phyloP scores from a whole-genome alignment of 495 filamentous ascomycete genomes.

The Emericellopsis terricola region DNA sequence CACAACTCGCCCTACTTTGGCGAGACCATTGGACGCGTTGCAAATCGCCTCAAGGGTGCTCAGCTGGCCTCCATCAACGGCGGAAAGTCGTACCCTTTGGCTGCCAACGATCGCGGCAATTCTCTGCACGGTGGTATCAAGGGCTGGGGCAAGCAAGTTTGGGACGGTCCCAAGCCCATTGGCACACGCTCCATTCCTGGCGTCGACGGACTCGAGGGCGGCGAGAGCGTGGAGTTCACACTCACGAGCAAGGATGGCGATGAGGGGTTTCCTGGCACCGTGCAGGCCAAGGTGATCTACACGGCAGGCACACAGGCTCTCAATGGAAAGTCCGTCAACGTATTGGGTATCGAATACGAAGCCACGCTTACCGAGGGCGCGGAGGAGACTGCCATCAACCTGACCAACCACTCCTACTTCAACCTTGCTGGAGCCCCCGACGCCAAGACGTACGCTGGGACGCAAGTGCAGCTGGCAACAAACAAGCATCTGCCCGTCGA shows the following conservation, averaged over 20 bases:
- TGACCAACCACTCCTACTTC: constrained; percentile 97
- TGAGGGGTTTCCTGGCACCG: constrained; percentile 71
- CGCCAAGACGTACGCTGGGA: constrained; percentile 40
- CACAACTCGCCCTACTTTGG: constrained; percentile 71
- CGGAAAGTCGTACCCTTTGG: constrained; percentile 42
- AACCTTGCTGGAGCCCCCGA: constrained; percentile 52
- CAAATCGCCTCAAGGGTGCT: constrained; percentile 68
- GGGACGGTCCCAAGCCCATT: constrained; percentile 54
- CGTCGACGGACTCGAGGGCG: constrained; percentile 39
- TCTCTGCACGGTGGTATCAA: constrained; percentile 61
- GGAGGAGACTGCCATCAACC: constrained; percentile 72
- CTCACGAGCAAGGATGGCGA: constrained; percentile 60
- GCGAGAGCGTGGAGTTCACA: constrained; percentile 58
- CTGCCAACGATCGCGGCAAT: constrained; percentile 61
- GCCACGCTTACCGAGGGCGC: constrained; percentile 47
- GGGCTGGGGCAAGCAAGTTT: constrained; percentile 76
- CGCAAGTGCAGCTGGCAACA: constrained; percentile 51
- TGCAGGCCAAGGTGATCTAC: constrained; percentile 65
- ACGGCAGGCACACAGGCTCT: constrained; percentile 45
- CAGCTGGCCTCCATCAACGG: constrained; percentile 57
- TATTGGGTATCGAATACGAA: constrained; percentile 77
- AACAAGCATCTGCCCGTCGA: constrained; percentile 59
- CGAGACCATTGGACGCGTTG: constrained; percentile 82
- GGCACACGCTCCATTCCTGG: constrained; percentile 24
- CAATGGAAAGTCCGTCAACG: constrained; percentile 38